Base-by-base conservation (phyloP, 768 basidiomycete species). In the Panaeolus papilionaceus region DNA sequence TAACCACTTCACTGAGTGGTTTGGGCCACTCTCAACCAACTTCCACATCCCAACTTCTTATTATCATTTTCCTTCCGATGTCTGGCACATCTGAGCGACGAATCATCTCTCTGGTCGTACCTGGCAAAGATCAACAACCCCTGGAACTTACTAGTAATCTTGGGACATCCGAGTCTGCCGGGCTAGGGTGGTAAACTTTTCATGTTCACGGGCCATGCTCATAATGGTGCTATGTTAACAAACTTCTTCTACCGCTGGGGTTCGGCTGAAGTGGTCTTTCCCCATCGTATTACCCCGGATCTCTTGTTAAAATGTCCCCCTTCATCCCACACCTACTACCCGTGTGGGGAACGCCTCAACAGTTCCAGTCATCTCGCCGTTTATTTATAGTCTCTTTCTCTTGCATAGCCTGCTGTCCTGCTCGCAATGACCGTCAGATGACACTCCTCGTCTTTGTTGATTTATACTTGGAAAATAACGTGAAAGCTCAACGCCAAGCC, bases 381-480 rank as follows among this genome's bases (percentile, higher is more conserved):
- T 58, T 33, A 33, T 58, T 58, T 58, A 33, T 33, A 16, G 54
- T n/a, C 5, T 16, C 54, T 58, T 58, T 58, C 54, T 33, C 54
- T 58, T 28, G 54, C 28, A 28, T 58, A 4, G 26, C 54, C 54
- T 58, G 54, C 11, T 7, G 33, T 28, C 33, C 4, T 33, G 11
- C 10, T 33, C 11, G 26, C 10, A 37, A 33, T 28, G 6, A 33
- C 28, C 28, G 54, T 58, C 54, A 58, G 26, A 28, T 58, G 54
- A 58, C 54, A 23, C 33, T 28, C 26, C 14, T 4, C 33, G 54
- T 58, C 26, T 14, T 51, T 20, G 6, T 33, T 58, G 14, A 16
- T 28, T 33, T 58, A 58, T 58, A 58, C 54, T 33, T 58, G 28
- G 54, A 58, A 58, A 58, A 58, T 28, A 33, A 33, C 54, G 54